A percentile compares a stretch with the other conserved stretches of the same genome.
Conservation (phyloP, 495 filamentous ascomycete species). For the Daldinia loculata region DNA sequence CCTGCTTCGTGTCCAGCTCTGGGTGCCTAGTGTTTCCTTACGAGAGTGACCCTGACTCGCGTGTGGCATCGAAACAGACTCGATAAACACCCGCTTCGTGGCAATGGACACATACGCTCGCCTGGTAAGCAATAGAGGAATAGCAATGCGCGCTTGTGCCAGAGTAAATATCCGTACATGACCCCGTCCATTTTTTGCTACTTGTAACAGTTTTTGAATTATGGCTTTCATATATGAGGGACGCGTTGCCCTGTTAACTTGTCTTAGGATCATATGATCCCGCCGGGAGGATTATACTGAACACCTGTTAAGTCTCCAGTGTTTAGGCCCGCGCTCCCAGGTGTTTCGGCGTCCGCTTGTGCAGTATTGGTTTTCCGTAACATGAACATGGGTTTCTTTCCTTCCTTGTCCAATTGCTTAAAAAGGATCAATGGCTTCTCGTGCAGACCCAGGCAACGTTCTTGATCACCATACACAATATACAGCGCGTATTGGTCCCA, state of each 20-base stretch:
- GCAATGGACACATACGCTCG: slow-evolving; percentile 3
- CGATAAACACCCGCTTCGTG: slow-evolving; percentile 1
- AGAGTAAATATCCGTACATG: slow-evolving; percentile 23
- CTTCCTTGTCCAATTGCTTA: slow-evolving; percentile 95
- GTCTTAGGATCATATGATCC: slow-evolving; percentile 58
- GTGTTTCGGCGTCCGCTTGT: slow-evolving; percentile 52
- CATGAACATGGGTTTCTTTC: slow-evolving; percentile 99
- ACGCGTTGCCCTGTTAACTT: not conserved
- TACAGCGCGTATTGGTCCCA: slow-evolving; percentile 98
- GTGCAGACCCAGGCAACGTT: slow-evolving; percentile 88
- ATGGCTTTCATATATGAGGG: slow-evolving; percentile 9
- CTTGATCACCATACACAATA: slow-evolving; percentile 97
- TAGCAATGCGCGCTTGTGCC: slow-evolving; percentile 35
- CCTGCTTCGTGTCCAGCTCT: not conserved
- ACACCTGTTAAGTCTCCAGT: slow-evolving; percentile 45
- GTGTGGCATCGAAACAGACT: not conserved
- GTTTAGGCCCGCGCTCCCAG: slow-evolving; percentile 60
- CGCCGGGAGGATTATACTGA: slow-evolving; percentile 63
- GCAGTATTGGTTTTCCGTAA: slow-evolving; percentile 71
- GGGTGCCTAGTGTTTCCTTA: not conserved
- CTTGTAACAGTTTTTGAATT: slow-evolving; percentile 2
- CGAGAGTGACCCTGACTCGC: not conserved
- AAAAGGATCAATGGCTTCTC: slow-evolving; percentile 95
- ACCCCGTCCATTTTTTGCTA: slow-evolving; percentile 5
- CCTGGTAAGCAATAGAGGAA: slow-evolving; percentile 20